Evolutionary conservation across 164 flowering plant species (phyloP).

Genomic region (Paratinospora sagittata): DNA sequence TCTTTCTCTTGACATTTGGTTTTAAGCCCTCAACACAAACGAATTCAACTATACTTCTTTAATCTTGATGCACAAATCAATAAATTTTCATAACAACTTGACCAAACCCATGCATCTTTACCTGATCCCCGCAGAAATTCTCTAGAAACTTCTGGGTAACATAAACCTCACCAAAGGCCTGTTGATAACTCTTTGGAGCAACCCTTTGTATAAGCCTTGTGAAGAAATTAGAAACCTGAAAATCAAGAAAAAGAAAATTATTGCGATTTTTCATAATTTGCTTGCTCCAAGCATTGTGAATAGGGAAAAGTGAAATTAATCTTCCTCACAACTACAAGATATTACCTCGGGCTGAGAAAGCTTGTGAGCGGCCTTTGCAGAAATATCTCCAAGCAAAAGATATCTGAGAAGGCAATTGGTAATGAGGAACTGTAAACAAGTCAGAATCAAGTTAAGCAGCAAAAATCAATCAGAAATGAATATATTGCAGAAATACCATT

Average conservation of each 20-base stretch:
- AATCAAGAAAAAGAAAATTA: constrained; percentile 5
- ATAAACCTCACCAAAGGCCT: constrained; percentile 76
- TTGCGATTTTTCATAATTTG: not conserved
- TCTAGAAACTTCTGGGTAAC: constrained; percentile 86
- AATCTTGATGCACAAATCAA: not conserved
- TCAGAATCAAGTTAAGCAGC: not conserved
- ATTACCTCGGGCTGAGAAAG: constrained; percentile 77
- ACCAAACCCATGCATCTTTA: constrained; percentile 16
- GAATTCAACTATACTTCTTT: not conserved
- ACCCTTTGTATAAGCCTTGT: constrained; percentile 83
- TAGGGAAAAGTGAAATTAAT: not conserved
- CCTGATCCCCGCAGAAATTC: constrained; percentile 98
- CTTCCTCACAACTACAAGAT: not conserved
- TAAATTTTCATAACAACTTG: not conserved
- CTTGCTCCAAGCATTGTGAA: not conserved
- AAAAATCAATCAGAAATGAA: not conserved
- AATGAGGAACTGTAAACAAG: not conserved
- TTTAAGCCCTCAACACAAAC: not conserved
- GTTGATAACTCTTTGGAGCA: constrained; percentile 95
- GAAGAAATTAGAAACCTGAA: constrained; percentile 84
- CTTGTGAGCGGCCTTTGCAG: constrained; percentile 78
- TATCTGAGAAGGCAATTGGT: constrained; percentile 44
- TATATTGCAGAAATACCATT: not conserved
- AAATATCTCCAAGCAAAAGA: constrained; percentile 79
- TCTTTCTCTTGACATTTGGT: not conserved